A percentile compares a stretch with the other conserved stretches of the same genome.
Evolutionary conservation across 148 eudicot species (phyloP).

Genomic region (Amaranthus hypochondriacus): DNA sequence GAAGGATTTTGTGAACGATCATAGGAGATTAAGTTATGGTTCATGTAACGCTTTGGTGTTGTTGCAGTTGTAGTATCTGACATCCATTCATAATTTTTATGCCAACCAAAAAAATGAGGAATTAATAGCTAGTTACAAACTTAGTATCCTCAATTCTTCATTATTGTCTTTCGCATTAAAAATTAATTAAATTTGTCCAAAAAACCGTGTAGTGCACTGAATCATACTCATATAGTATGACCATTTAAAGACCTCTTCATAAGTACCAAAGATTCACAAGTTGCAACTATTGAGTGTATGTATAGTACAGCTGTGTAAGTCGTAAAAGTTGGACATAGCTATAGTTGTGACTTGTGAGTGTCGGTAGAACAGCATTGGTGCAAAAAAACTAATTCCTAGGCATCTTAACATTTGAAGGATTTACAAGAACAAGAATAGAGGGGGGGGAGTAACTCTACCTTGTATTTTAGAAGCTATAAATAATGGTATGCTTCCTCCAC

Average conservation of each 20-base stretch:
- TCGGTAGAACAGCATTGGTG: neutral
- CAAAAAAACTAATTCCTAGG: neutral
- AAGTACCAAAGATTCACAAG: neutral
- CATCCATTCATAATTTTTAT: neutral
- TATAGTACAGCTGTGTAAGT: neutral
- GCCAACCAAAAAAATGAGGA: neutral
- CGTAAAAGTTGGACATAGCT: neutral
- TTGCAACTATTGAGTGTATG: neutral
- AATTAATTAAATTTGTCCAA: too few relatives aligned
- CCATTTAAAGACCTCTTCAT: neutral
- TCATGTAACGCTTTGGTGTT: too few relatives aligned
- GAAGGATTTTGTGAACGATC: too few relatives aligned
- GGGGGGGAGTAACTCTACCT: slow-evolving; percentile 41
- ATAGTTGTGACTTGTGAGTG: neutral
- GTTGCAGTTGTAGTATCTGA: too few relatives aligned
- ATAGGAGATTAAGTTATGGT: too few relatives aligned
- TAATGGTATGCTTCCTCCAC: slow-evolving; percentile 92
- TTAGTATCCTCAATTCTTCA: too few relatives aligned
- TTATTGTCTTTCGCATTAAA: too few relatives aligned
- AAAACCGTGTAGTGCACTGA: neutral
- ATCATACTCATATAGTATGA: neutral
- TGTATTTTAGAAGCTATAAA: slow-evolving; percentile 66
- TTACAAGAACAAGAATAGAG: neutral
- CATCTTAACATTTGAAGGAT: neutral
- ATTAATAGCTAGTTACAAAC: too few relatives aligned